phyloP scores from a whole-genome alignment of 371 early-diverging fungal genomes.

The Furculomyces boomerangus region DNA sequence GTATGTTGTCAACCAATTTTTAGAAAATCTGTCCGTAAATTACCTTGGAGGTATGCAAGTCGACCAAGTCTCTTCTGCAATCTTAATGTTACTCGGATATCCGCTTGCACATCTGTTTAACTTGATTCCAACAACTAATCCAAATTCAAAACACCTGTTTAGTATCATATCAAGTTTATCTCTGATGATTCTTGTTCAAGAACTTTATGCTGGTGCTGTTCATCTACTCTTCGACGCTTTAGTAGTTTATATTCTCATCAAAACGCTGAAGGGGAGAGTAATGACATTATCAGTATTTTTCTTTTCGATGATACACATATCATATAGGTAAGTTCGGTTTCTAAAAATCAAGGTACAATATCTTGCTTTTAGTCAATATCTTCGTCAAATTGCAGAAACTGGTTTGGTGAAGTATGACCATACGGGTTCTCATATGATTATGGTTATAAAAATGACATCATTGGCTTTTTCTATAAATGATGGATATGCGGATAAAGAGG shows the following conservation, averaged over 20 bases:
- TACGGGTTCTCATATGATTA: constrained; percentile 80
- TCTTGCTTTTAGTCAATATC: background rate
- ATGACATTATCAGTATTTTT: constrained; percentile 50
- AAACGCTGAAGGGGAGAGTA: constrained; percentile 22
- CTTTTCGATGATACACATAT: constrained; percentile 56
- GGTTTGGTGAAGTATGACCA: constrained; percentile 38
- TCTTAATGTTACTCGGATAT: constrained; percentile 34
- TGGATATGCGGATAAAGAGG: constrained; percentile 17
- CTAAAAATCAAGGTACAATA: background rate
- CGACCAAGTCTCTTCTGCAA: constrained; percentile 34
- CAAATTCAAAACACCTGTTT: constrained; percentile 43
- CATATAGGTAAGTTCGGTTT: constrained; percentile 34
- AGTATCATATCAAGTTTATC: constrained; percentile 41
- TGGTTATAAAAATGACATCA: constrained; percentile 69
- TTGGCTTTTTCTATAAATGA: constrained; percentile 74
- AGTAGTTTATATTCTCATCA: constrained; percentile 35
- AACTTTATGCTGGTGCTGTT: constrained; percentile 33
- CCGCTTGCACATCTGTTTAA: constrained; percentile 33
- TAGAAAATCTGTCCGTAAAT: constrained; percentile 9
- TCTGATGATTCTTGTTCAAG: constrained; percentile 38
- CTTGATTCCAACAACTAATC: constrained; percentile 26
- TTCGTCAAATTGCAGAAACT: constrained; percentile 1
- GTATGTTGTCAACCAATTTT: constrained; percentile 11
- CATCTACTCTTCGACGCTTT: constrained; percentile 39
- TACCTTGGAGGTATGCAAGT: constrained; percentile 26